Evolutionary conservation across 306 rosid species (phyloP).

Genomic region (Trifolium pratense): DNA sequence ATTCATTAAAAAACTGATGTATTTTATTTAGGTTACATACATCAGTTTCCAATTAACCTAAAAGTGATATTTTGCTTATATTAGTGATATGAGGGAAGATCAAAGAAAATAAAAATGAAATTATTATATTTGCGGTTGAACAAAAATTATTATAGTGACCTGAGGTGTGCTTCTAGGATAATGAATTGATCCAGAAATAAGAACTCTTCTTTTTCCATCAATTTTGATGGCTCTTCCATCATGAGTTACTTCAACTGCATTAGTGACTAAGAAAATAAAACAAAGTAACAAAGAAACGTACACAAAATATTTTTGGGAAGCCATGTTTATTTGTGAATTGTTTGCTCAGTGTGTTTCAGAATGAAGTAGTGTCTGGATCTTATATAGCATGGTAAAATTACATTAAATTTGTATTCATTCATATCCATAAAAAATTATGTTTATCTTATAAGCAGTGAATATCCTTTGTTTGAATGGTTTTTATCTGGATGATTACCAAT

Average conservation of each 20-base stretch:
- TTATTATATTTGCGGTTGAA: too few relatives aligned
- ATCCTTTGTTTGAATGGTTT: too few relatives aligned
- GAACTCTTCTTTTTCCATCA: constrained; percentile 47
- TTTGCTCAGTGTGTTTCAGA: background rate
- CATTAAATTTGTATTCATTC: too few relatives aligned
- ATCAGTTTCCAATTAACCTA: too few relatives aligned
- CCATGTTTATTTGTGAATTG: background rate
- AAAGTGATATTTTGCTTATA: too few relatives aligned
- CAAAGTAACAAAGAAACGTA: background rate
- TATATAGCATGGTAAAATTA: background rate
- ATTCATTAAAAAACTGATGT: too few relatives aligned
- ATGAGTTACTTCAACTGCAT: constrained; percentile 45
- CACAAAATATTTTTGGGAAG: background rate
- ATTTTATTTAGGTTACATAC: too few relatives aligned
- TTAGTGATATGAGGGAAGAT: too few relatives aligned
- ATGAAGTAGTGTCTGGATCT: background rate
- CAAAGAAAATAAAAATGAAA: too few relatives aligned
- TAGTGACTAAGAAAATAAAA: background rate
- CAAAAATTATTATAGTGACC: too few relatives aligned
- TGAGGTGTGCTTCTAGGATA: constrained; percentile 66
- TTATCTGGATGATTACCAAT: too few relatives aligned
- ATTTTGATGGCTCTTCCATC: constrained; percentile 59
- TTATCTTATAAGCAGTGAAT: too few relatives aligned
- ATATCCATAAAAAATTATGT: background rate
- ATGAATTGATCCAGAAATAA: constrained; percentile 60